Evolutionary conservation across 2,329 filamentous ascomycete species (phyloP).

Genomic region (Cladophialophora psammophila): DNA sequence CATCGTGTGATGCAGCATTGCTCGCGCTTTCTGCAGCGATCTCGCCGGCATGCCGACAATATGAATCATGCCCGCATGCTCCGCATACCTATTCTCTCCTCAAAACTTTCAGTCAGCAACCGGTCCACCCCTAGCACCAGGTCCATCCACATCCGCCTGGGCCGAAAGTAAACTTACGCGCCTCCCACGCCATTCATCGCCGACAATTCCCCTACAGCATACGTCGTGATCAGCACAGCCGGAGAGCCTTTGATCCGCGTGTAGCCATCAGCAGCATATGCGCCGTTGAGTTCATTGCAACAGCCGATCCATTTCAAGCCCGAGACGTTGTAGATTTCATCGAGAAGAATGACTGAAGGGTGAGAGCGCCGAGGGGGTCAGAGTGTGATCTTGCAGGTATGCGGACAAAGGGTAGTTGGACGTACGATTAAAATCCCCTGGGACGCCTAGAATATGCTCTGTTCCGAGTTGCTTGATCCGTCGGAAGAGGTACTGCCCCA

Average conservation of each 20-base stretch:
- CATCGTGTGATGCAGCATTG: constrained; percentile 47
- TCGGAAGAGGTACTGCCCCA: constrained; percentile 58
- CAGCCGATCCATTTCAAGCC: constrained; percentile 56
- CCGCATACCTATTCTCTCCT: constrained; percentile 54
- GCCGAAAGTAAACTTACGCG: constrained; percentile 38
- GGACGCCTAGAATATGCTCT: constrained; percentile 59
- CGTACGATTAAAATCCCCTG: constrained; percentile 51
- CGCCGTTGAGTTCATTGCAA: constrained; percentile 67
- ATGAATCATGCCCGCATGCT: constrained; percentile 66
- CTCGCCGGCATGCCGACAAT: constrained; percentile 63
- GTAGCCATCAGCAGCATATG: constrained; percentile 80
- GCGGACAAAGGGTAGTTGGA: background rate
- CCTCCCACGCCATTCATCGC: constrained; percentile 47
- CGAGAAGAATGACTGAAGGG: constrained; percentile 54
- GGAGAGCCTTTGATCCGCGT: constrained; percentile 72
- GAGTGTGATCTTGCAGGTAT: background rate
- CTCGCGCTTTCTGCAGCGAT: constrained; percentile 56
- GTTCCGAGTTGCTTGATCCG: constrained; percentile 58
- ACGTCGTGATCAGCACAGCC: constrained; percentile 59
- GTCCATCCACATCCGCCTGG: background rate
- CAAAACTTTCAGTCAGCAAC: background rate
- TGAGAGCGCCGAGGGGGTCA: background rate
- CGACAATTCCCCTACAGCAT: constrained; percentile 63
- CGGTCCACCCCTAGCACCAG: background rate
- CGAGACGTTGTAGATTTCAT: constrained; percentile 61